Percentiles rank a stretch among this genome's conserved stretches.
These are phyloP conservation scores for Yamadazyma dendronema DNA, from an alignment of 1,139 yeast species.

Conservation along the genomic window DNA sequence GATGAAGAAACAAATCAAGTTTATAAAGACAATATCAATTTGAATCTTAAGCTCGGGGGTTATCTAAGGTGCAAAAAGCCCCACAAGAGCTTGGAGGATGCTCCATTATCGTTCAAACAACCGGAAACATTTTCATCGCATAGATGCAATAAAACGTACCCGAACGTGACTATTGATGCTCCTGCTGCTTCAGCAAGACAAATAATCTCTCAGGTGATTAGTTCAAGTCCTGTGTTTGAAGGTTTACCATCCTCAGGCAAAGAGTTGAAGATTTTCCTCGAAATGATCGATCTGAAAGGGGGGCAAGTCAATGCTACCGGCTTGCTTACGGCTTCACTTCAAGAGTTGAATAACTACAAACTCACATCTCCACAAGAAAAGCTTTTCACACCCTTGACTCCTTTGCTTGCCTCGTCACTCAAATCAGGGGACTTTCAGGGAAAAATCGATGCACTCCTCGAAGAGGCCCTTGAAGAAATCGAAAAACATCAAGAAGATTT, in stretches of 20 bases:
- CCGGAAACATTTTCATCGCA: background rate
- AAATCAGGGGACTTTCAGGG: background rate
- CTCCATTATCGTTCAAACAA: background rate
- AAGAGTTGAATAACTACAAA: conserved; percentile 5
- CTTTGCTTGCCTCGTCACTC: conserved; percentile 1
- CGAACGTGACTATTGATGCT: background rate
- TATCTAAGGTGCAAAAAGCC: conserved; percentile 8
- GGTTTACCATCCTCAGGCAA: background rate
- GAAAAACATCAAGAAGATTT: background rate
- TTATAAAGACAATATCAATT: conserved; percentile 14
- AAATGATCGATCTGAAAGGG: conserved; percentile 1
- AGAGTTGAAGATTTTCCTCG: conserved; percentile 5
- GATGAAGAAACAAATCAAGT: conserved; percentile 17
- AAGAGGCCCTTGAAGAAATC: background rate
- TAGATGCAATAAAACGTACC: background rate
- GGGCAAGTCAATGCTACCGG: background rate
- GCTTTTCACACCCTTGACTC: conserved; percentile 9
- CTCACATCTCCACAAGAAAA: conserved; percentile 4
- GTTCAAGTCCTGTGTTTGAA: background rate
- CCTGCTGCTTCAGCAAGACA: no score
- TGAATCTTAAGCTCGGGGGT: conserved; percentile 15
- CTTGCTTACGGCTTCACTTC: conserved; percentile 2
- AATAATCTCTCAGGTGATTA: no score
- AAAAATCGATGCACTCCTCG: background rate
- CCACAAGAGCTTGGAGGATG: background rate